Percentiles rank a stretch among this genome's conserved stretches.
Evolutionary conservation across 192 early-diverging fungal genomes (phyloP).

Genomic region (Mycoemilia scoparia): DNA sequence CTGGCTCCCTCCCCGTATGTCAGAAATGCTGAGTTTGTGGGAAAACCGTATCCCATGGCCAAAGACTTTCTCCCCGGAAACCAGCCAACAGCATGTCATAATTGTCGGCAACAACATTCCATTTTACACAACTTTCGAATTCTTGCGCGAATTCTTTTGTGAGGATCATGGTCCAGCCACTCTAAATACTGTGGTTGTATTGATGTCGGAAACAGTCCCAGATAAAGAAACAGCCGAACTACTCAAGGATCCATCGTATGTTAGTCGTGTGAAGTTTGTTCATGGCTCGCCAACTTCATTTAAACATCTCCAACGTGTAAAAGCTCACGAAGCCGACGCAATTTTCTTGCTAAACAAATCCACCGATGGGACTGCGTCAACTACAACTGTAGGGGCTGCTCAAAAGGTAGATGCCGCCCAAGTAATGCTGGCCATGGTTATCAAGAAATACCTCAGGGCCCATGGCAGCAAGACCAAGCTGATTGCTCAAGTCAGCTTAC

Average conservation of each 20-base stretch:
- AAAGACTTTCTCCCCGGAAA: slow-evolving; percentile 26
- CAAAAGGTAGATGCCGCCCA: slow-evolving; percentile 46
- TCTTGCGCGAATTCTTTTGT: slow-evolving; percentile 62
- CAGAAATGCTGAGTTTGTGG: slow-evolving; percentile 44
- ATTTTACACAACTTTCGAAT: slow-evolving; percentile 32
- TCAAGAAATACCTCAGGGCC: slow-evolving; percentile 41
- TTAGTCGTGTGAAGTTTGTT: slow-evolving; percentile 47
- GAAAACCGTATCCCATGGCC: slow-evolving; percentile 39
- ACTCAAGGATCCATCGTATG: slow-evolving; percentile 48
- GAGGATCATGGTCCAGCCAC: slow-evolving; percentile 52
- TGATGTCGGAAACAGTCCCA: slow-evolving; percentile 40
- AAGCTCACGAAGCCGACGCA: slow-evolving; percentile 32
- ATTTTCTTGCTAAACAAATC: slow-evolving; percentile 42
- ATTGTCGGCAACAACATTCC: slow-evolving; percentile 45
- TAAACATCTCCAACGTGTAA: slow-evolving; percentile 29
- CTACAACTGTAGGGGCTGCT: too few species aligned
- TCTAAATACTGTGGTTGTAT: slow-evolving; percentile 44
- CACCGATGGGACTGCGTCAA: slow-evolving; percentile 13
- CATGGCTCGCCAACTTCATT: slow-evolving; percentile 47
- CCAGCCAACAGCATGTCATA: slow-evolving; percentile 38
- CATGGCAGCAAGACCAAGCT: slow-evolving; percentile 6
- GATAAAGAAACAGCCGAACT: slow-evolving; percentile 32
- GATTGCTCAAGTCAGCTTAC: slow-evolving; percentile 44
- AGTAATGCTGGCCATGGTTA: slow-evolving; percentile 48
- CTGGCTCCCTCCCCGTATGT: slow-evolving; percentile 41